Conservation (phyloP, 345 rosid species). For the Eucalyptus marginata region DNA sequence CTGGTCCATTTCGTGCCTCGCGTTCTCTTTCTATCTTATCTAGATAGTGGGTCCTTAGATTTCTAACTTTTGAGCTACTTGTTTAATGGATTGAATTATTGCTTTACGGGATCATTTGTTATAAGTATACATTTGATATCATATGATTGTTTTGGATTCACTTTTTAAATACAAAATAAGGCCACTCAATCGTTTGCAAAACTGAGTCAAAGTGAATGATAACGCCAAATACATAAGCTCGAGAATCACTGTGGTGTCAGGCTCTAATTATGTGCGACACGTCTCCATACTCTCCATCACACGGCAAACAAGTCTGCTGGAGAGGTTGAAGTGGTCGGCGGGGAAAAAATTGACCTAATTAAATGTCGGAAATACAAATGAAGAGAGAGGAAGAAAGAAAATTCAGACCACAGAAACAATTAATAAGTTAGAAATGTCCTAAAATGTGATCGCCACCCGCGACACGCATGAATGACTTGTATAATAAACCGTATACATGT, state of each 20-base stretch:
- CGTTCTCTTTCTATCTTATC: no score
- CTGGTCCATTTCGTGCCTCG: background rate
- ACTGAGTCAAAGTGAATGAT: background rate
- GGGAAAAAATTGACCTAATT: background rate
- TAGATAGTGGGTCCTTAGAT: no score
- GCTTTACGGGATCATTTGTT: no score
- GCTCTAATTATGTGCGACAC: background rate
- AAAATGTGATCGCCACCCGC: background rate
- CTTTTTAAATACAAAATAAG: background rate
- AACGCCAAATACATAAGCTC: background rate
- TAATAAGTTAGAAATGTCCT: background rate
- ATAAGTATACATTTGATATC: rapidly evolving
- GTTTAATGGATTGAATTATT: no score
- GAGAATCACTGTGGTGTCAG: background rate
- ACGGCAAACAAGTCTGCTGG: background rate
- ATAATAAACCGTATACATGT: background rate
- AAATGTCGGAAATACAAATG: background rate
- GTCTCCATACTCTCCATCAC: background rate
- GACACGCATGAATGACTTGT: background rate
- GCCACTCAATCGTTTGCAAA: background rate
- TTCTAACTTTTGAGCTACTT: no score
- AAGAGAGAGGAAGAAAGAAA: background rate
- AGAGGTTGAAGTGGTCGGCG: background rate
- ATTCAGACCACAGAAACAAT: background rate
- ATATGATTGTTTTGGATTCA: background rate